phyloP scores from a whole-genome alignment of 2,329 filamentous ascomycete species.

The Chrysoporthe deuterocubensis region DNA sequence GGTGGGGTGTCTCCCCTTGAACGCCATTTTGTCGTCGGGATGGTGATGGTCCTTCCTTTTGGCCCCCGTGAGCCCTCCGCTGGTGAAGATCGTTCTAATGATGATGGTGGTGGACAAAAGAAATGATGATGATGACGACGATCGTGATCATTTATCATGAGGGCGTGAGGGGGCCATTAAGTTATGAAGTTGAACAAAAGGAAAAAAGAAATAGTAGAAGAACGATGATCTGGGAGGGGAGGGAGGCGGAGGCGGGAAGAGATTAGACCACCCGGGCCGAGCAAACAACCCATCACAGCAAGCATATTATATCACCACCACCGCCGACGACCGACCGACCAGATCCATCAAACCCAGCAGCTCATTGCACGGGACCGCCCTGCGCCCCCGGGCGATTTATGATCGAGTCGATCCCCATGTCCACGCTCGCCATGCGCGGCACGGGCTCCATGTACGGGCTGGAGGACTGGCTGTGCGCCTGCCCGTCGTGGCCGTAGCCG shows the following conservation, averaged over 20 bases:
- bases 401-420: constrained; percentile 65
- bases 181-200: not conserved
- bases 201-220: not conserved
- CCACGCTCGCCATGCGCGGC: constrained; percentile 57
- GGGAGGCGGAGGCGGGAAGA: not conserved
- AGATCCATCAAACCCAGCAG: not conserved
- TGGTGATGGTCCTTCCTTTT: not conserved
- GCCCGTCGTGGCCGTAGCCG: constrained; percentile 36
- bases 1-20: not conserved
- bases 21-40: not conserved
- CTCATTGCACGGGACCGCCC: constrained; percentile 1
- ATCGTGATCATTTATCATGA: not conserved
- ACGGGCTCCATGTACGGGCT: constrained; percentile 54
- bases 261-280: not conserved
- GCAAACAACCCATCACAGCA: constrained; percentile 8
- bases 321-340: not conserved
- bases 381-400: constrained; percentile 52
- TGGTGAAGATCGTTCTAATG: not conserved
- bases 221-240: not conserved
- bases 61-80: not conserved
- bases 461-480: constrained; percentile 41
- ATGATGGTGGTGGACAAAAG: constrained; percentile 16
- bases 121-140: constrained; percentile 2
- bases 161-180: not conserved
- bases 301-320: not conserved